Conservation (phyloP, 495 filamentous ascomycete genomes). For the Neurospora africana region DNA sequence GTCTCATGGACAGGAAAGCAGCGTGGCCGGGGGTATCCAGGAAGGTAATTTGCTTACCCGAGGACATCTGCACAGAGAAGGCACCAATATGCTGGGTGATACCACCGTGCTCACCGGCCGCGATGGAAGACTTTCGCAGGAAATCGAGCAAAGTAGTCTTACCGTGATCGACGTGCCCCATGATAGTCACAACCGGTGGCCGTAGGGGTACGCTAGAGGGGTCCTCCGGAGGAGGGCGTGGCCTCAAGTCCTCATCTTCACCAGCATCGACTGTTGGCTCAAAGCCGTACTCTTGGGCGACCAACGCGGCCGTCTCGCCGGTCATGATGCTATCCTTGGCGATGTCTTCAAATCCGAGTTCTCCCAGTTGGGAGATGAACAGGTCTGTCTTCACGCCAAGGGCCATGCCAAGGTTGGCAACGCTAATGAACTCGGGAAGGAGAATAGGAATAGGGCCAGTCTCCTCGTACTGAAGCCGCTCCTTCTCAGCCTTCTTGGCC, state of each 20-base stretch:
- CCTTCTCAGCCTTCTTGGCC: slow-evolving; percentile 25
- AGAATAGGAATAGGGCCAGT: slow-evolving; percentile 44
- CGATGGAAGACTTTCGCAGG: slow-evolving; percentile 85
- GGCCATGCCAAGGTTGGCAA: slow-evolving; percentile 70
- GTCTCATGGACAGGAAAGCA: slow-evolving; percentile 91
- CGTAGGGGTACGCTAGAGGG: slow-evolving; percentile 56
- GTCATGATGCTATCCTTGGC: slow-evolving; percentile 73
- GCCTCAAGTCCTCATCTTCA: slow-evolving; percentile 58
- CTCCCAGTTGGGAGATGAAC: slow-evolving; percentile 63
- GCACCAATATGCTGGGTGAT: slow-evolving; percentile 99
- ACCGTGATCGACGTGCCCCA: slow-evolving; percentile 98
- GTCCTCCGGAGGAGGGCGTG: slow-evolving; percentile 63
- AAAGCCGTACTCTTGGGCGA: slow-evolving; percentile 87
- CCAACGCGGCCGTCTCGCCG: slow-evolving; percentile 78
- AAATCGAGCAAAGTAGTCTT: slow-evolving; percentile 96
- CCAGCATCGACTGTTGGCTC: slow-evolving; percentile 73
- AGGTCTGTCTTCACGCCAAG: slow-evolving; percentile 58
- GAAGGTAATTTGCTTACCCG: slow-evolving; percentile 86
- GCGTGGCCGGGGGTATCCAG: slow-evolving; percentile 95
- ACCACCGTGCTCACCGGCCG: slow-evolving; percentile 82
- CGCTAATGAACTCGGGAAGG: slow-evolving; percentile 83
- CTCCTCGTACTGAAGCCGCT: slow-evolving; percentile 17
- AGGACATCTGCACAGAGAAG: slow-evolving; percentile 83
- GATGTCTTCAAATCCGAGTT: slow-evolving; percentile 77
- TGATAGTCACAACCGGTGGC: slow-evolving; percentile 95